Percentiles rank a stretch among this genome's conserved stretches.
Evolutionary conservation across 2,329 filamentous ascomycete genomes (phyloP).

Genomic region (Leptosphaerulina australis): DNA sequence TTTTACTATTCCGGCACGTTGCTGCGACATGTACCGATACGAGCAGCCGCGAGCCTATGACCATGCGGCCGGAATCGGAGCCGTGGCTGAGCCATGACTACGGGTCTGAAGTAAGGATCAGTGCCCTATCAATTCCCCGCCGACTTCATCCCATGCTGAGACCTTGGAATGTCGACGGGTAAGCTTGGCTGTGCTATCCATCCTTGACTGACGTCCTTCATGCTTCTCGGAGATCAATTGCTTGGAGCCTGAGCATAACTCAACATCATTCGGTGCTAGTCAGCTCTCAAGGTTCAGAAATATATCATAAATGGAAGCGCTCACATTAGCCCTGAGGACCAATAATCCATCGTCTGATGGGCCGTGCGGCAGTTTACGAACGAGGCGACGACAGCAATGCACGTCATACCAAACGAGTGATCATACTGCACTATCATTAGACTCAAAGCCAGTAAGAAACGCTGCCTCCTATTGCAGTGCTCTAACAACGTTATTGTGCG

Average conservation of each 20-base stretch:
- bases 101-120: conserved; percentile 30
- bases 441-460: too few species aligned
- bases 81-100: conserved; percentile 36
- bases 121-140: conserved; percentile 25
- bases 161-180: conserved; percentile 19
- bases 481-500: too few species aligned
- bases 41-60: conserved; percentile 27
- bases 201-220: conserved; percentile 14
- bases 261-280: conserved; percentile 8
- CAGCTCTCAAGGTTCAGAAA: too few species aligned
- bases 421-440: too few species aligned
- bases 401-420: too few species aligned
- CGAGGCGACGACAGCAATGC: too few species aligned
- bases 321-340: too few species aligned
- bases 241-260: conserved; percentile 12
- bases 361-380: too few species aligned
- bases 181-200: conserved; percentile 14
- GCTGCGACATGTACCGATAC: conserved; percentile 19
- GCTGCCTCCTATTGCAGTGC: too few species aligned
- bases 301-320: too few species aligned
- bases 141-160: conserved; percentile 9
- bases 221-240: conserved; percentile 14
- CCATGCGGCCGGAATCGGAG: conserved; percentile 37
- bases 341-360: too few species aligned
- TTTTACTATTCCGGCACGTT: conserved; percentile 28